Evolutionary conservation across 192 early-diverging fungal genomes (phyloP).

Genomic region (Dissophora ornata): DNA sequence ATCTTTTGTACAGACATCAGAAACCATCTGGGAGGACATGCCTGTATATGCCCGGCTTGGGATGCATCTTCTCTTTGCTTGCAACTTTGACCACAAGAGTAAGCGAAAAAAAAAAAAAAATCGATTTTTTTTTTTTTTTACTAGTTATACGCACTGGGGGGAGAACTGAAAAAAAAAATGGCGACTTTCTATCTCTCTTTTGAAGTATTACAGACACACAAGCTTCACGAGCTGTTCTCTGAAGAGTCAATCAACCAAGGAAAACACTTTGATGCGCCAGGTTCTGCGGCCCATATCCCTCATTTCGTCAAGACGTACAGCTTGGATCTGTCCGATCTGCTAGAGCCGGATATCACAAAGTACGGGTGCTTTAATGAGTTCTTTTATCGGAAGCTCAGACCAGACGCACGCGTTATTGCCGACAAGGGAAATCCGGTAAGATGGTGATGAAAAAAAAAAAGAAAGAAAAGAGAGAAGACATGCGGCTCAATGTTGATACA

Average conservation of each 20-base stretch:
- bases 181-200: too few relatives aligned
- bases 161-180: too few relatives aligned
- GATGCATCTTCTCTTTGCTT: conserved; percentile 63
- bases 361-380: conserved; percentile 79
- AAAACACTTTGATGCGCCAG: conserved; percentile 69
- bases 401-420: conserved; percentile 62
- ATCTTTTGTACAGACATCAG: conserved; percentile 10
- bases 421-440: conserved; percentile 43
- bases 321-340: conserved; percentile 71
- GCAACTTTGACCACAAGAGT: conserved; percentile 54
- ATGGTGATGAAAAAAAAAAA: too few relatives aligned
- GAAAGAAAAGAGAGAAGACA: too few relatives aligned
- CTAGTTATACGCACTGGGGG: neutral
- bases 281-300: conserved; percentile 69
- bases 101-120: too few relatives aligned
- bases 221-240: conserved; percentile 36
- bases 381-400: conserved; percentile 77
- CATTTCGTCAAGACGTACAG: conserved; percentile 75
- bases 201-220: conserved; percentile 33
- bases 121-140: too few relatives aligned
- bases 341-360: conserved; percentile 57
- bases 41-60: conserved; percentile 66
- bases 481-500: too few relatives aligned
- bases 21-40: conserved; percentile 63
- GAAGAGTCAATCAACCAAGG: conserved; percentile 61